These are phyloP conservation scores for Cadophora luteo-olivacea DNA, from an alignment of 2,329 filamentous ascomycete species.

Conservation along the genomic window DNA sequence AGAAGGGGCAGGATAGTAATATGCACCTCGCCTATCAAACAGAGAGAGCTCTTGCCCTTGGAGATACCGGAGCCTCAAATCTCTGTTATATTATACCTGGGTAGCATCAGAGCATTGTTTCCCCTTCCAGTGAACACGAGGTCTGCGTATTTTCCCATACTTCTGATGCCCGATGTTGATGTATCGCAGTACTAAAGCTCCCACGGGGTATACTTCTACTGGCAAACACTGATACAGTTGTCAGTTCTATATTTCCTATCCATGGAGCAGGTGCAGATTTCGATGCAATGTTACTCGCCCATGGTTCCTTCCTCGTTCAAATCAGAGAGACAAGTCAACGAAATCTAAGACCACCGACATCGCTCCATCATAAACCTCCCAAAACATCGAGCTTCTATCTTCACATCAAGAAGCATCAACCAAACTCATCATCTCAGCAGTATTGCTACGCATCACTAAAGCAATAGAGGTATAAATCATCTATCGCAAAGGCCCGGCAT, in stretches of 20 bases:
- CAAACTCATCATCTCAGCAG: background rate
- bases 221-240: background rate
- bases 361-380: background rate
- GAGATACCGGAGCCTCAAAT: no score
- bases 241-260: background rate
- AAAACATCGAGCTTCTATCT: background rate
- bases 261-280: background rate
- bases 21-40: no score
- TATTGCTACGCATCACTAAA: conserved; percentile 14
- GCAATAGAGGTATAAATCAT: conserved; percentile 1
- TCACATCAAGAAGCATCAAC: background rate
- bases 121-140: no score
- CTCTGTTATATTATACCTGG: no score
- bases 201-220: no score
- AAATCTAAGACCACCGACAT: background rate
- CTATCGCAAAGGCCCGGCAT: background rate
- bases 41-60: background rate
- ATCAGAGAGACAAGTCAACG: background rate
- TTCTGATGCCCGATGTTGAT: no score
- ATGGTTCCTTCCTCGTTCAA: background rate
- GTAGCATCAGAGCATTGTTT: no score
- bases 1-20: background rate
- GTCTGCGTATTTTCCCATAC: no score
- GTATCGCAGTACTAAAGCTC: no score
- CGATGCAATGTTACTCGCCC: background rate